These are phyloP conservation scores for Globisporangium alternatum DNA, from an alignment of 352 stramenopile genomes.

Conservation along the genomic window DNA sequence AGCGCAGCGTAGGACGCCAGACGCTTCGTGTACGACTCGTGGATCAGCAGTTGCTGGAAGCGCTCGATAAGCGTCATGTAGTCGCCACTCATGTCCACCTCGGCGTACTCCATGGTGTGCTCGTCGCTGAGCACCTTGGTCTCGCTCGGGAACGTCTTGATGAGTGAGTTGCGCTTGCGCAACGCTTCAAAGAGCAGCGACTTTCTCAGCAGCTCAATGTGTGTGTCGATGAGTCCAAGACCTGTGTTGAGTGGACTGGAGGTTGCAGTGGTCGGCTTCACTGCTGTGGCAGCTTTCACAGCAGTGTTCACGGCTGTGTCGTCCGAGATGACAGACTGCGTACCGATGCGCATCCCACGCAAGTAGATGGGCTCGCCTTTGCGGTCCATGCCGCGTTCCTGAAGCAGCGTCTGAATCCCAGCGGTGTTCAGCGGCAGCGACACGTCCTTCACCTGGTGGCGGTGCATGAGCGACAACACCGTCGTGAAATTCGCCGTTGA, in stretches of 20 bases:
- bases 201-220: slow-evolving; percentile 64
- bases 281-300: not conserved
- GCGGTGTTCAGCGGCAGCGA: slow-evolving; percentile 34
- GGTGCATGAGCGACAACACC: slow-evolving; percentile 51
- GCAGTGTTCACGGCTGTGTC: slow-evolving; percentile 3
- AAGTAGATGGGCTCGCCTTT: slow-evolving; percentile 56
- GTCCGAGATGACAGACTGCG: slow-evolving; percentile 29
- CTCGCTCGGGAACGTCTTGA: slow-evolving; percentile 57
- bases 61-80: slow-evolving; percentile 65
- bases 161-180: slow-evolving; percentile 67
- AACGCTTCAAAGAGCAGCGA: slow-evolving; percentile 60
- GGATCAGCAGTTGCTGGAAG: slow-evolving; percentile 64
- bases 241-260: slow-evolving; percentile 32
- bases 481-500: slow-evolving; percentile 43
- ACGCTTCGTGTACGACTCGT: slow-evolving; percentile 62
- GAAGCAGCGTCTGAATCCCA: slow-evolving; percentile 43
- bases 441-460: slow-evolving; percentile 54
- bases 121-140: slow-evolving; percentile 42
- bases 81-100: slow-evolving; percentile 66
- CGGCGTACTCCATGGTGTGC: slow-evolving; percentile 42
- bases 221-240: slow-evolving; percentile 61
- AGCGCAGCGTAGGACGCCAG: slow-evolving; percentile 59
- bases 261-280: not conserved
- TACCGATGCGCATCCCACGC: slow-evolving; percentile 63
- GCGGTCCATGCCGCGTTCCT: slow-evolving; percentile 55